A percentile compares a stretch with the other conserved stretches of the same genome.
Evolutionary conservation across 768 basidiomycete genomes (phyloP).

Genomic region (Polyporus arcularius): DNA sequence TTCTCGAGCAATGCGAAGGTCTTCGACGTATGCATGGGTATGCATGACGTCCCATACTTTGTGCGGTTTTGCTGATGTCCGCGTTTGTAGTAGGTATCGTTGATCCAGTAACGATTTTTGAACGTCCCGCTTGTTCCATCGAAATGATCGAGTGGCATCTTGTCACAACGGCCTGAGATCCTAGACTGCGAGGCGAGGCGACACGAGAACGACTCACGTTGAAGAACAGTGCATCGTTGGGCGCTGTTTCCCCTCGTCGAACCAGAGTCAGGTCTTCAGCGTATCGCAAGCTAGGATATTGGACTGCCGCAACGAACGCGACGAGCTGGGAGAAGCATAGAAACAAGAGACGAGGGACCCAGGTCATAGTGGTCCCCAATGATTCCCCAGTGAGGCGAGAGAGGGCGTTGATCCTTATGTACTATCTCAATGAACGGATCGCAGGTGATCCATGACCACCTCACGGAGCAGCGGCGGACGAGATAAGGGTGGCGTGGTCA

Average conservation of each 20-base stretch:
- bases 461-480: background rate
- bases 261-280: constrained; percentile 8
- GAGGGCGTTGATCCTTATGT: background rate
- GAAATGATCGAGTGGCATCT: constrained; percentile 54
- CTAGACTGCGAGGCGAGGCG: too few relatives aligned
- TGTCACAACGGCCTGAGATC: background rate
- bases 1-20: too few relatives aligned
- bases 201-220: constrained; percentile 10
- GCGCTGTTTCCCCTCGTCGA: background rate
- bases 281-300: background rate
- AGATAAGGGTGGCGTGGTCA: constrained; percentile 12
- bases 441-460: background rate
- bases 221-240: constrained; percentile 20
- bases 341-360: background rate
- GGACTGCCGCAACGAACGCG: background rate
- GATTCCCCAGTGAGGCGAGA: background rate
- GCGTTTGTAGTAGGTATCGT: constrained; percentile 45
- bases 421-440: too few relatives aligned
- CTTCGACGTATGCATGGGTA: too few relatives aligned
- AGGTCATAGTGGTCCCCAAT: background rate
- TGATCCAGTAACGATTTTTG: constrained; percentile 51
- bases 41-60: too few relatives aligned
- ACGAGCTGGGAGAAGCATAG: background rate
- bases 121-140: constrained; percentile 37
- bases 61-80: too few relatives aligned